Percentiles rank a stretch among this genome's conserved stretches.
Evolutionary conservation across 2,329 filamentous ascomycete genomes (phyloP).

Genomic region (Thelonectria rubi): DNA sequence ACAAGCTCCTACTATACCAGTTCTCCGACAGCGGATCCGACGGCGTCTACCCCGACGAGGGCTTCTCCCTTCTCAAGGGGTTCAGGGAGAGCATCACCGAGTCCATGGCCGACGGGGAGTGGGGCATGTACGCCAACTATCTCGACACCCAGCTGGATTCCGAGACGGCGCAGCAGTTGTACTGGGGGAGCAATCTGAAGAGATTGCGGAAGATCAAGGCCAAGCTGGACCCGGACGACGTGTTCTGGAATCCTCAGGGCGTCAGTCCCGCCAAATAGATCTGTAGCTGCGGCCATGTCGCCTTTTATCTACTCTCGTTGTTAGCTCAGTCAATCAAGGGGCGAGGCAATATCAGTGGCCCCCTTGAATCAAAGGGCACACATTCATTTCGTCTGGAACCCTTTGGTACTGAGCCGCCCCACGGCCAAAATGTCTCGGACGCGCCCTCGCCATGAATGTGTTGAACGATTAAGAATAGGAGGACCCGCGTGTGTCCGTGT

Average conservation of each 20-base stretch:
- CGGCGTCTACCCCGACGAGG: conserved; percentile 45
- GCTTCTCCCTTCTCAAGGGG: conserved; percentile 46
- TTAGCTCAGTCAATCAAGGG: not conserved
- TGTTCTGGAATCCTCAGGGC: conserved; percentile 54
- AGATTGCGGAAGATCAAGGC: conserved; percentile 49
- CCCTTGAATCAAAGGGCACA: conserved; percentile 5
- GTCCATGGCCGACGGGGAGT: conserved; percentile 40
- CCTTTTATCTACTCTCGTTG: not conserved
- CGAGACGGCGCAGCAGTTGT: conserved; percentile 45
- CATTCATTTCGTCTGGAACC: conserved; percentile 10
- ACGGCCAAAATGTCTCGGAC: conserved; percentile 12
- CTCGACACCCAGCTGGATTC: conserved; percentile 49
- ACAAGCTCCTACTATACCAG: conserved; percentile 61
- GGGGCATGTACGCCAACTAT: conserved; percentile 56
- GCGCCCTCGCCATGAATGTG: not conserved
- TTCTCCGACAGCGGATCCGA: conserved; percentile 53
- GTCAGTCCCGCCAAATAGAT: conserved; percentile 25
- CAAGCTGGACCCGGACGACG: conserved; percentile 47
- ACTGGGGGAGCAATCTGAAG: conserved; percentile 49
- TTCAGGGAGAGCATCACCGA: conserved; percentile 48
- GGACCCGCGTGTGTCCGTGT: conserved; percentile 1
- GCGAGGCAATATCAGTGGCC: conserved; percentile 1
- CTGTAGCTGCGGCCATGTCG: not conserved
- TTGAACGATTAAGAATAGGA: conserved; percentile 15
- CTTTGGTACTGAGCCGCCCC: not conserved